phyloP scores from a whole-genome alignment of 345 rosid species.

The Syzygium grande region DNA sequence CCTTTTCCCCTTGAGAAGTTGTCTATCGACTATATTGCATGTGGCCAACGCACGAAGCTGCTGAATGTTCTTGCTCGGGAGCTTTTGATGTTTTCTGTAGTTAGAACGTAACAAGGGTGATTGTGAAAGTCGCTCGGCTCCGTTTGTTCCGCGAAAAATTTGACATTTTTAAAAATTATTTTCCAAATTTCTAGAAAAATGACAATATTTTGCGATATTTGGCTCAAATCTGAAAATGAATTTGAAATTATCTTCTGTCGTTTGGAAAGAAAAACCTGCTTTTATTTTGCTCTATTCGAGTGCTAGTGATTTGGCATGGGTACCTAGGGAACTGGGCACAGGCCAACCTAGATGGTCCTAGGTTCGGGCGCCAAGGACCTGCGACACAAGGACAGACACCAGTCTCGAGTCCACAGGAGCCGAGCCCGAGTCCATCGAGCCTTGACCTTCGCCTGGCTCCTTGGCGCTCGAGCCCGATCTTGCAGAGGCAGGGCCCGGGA shows the following conservation, averaged over 20 bases:
- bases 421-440: background rate
- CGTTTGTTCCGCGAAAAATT: background rate
- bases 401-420: background rate
- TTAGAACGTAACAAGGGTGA: background rate
- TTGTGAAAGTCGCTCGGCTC: background rate
- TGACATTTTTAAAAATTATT: background rate
- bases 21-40: background rate
- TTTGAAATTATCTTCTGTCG: fast-evolving
- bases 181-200: background rate
- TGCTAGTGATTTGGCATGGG: background rate
- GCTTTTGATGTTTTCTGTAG: background rate
- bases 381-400: fast-evolving
- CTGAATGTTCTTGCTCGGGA: background rate
- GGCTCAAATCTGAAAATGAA: fast-evolving
- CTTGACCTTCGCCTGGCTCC: background rate
- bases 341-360: background rate
- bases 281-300: background rate
- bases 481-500: fast-evolving
- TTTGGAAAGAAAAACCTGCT: background rate
- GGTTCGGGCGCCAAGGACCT: background rate
- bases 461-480: fast-evolving
- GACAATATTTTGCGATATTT: background rate
- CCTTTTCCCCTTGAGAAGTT: background rate
- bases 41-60: too few species aligned
- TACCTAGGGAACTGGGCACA: fast-evolving